phyloP scores from a whole-genome alignment of 2,329 filamentous ascomycete species.

The Rugonectria rugulosa region DNA sequence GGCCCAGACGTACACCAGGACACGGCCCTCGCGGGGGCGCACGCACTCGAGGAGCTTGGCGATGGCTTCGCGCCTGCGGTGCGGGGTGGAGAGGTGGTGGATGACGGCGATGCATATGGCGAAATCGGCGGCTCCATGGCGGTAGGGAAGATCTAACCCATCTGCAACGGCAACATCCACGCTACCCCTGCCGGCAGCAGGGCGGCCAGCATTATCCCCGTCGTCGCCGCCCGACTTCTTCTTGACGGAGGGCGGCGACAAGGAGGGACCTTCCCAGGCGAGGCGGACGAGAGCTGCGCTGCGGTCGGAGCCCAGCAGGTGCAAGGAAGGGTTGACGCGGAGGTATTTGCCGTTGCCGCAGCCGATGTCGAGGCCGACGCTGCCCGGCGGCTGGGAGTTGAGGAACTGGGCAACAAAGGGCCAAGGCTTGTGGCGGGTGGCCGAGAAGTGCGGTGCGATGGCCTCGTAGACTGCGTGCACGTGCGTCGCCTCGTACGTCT shows the following conservation, averaged over 20 bases:
- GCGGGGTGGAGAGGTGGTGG: constrained; percentile 86
- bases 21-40: constrained; percentile 66
- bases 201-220: constrained; percentile 8
- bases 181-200: constrained; percentile 41
- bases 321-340: constrained; percentile 76
- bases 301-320: constrained; percentile 86
- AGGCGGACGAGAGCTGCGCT: constrained; percentile 65
- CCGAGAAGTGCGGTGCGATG: constrained; percentile 85
- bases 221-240: constrained; percentile 22
- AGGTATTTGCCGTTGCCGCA: constrained; percentile 99
- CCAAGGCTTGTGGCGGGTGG: constrained; percentile 86
- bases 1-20: constrained; percentile 93
- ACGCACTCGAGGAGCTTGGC: constrained; percentile 74
- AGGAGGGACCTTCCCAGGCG: constrained; percentile 49
- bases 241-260: constrained; percentile 18
- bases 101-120: constrained; percentile 93
- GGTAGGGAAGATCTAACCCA: constrained; percentile 83
- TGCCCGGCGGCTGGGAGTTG: constrained; percentile 67
- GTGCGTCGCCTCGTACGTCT: constrained; percentile 81
- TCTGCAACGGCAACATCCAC: constrained; percentile 82
- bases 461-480: constrained; percentile 93
- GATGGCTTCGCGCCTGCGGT: constrained; percentile 77
- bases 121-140: constrained; percentile 70
- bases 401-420: constrained; percentile 88
- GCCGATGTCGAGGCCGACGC: constrained; percentile 87